These are phyloP conservation scores for Wolfiporia cocos DNA, from an alignment of 1,284 basidiomycete species.

Conservation along the genomic window DNA sequence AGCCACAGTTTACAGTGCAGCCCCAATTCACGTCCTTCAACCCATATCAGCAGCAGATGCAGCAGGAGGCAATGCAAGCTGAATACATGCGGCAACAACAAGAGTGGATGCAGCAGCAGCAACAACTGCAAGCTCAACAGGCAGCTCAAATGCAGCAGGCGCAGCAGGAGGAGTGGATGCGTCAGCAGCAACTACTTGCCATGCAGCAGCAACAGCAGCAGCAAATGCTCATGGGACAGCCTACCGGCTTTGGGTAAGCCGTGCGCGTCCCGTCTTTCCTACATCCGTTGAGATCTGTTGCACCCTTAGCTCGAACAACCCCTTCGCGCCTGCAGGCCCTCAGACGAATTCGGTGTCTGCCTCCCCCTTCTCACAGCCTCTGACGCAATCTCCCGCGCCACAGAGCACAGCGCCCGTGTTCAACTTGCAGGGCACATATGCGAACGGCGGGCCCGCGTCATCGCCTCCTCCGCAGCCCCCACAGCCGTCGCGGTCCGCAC, in stretches of 20 bases:
- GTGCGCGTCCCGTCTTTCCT: no score
- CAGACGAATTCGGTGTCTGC: constrained; percentile 11
- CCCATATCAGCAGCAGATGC: constrained; percentile 92
- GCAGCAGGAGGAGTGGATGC: constrained; percentile 62
- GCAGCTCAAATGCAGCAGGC: constrained; percentile 38
- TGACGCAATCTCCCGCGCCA: constrained; percentile 13
- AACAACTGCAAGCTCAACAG: constrained; percentile 43
- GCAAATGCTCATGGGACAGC: constrained; percentile 35
- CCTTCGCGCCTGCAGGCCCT: constrained; percentile 17
- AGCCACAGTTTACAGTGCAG: constrained; percentile 68
- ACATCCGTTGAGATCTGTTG: no score
- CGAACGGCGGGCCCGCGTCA: constrained; percentile 16
- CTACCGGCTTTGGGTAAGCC: constrained; percentile 68
- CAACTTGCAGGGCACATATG: constrained; percentile 61
- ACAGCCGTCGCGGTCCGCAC: constrained; percentile 24
- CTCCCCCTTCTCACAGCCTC: constrained; percentile 9
- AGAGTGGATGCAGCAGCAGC: constrained; percentile 49
- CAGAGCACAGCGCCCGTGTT: constrained; percentile 31
- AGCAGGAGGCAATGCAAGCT: constrained; percentile 77
- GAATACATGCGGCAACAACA: constrained; percentile 74
- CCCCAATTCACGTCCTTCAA: constrained; percentile 87
- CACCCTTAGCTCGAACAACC: constrained; percentile 67
- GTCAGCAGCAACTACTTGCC: constrained; percentile 57
- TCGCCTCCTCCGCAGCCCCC: constrained; percentile 29
- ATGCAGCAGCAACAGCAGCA: constrained; percentile 45